Base-by-base conservation (phyloP, 345 rosid genomes). In the Linum trigynum region DNA sequence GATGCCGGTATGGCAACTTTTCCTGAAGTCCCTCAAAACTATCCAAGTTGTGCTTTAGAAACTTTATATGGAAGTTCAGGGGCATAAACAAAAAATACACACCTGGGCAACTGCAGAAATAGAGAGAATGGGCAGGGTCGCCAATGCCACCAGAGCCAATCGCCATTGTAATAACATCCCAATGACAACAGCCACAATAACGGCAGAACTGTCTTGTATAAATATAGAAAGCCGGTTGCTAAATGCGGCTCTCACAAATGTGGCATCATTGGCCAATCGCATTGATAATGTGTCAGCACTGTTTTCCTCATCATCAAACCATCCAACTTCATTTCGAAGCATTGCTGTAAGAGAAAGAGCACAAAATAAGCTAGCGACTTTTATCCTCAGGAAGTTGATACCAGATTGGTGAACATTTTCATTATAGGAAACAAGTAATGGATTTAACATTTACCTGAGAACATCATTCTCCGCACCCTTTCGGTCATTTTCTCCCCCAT, bases 401-500 rank as follows among this genome's bases (percentile, higher is more conserved):
- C 14, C 50, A 57, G 12, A 57, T 57, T 57, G 23, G 38, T 17
- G 10, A 7, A 23, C 36, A 37, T 17, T 57, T 17, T 37, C 38
- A 17, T 5, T n/a, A 12, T 5, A 48, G 64, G 23, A 55, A 78
- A 38, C 53, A 5, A 56, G 40, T n/a, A 56, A 39, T 58, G 39
- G 67, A 14, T 58, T 59, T 8, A 37, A 64, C 53, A 40, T 71
- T 68, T 77, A 90, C 99, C 97, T 82, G 97, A 91, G 79, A 95
- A 95, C 99, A 95, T 95, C 99, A 95, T 95, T 70, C 97, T 75
- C 65, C 99, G 89, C 5, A 95, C 96, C 65, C 97, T 82, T 73
- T 90, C 97, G 2, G 99, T 94, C 99, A 94, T 90, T 72, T 94
- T 90, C 83, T 94, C 99, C 68, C 99, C 99, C 99, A 94, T 94